Evolutionary conservation across 2,329 filamentous ascomycete genomes (phyloP).

Genomic region (Nannizziopsis barbatae): DNA sequence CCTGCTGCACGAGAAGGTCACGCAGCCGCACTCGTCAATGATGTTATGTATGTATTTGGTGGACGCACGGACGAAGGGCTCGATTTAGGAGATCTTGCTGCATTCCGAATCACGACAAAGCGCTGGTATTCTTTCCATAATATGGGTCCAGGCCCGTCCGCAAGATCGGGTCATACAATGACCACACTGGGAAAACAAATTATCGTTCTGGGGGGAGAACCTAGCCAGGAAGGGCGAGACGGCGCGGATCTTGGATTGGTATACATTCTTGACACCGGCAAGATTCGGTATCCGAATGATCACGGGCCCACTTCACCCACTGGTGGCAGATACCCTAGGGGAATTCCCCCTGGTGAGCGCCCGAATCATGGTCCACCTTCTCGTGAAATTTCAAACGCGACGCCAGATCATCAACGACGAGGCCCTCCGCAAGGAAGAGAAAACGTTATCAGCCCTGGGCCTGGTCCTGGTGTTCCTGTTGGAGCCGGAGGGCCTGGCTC

Average conservation of each 20-base stretch:
- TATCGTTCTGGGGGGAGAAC: slow-evolving; percentile 85
- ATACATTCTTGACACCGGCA: slow-evolving; percentile 86
- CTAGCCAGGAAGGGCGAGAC: slow-evolving; percentile 72
- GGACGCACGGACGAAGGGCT: slow-evolving; percentile 87
- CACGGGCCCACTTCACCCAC: slow-evolving; percentile 30
- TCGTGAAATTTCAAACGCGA: slow-evolving; percentile 32
- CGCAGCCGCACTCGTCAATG: slow-evolving; percentile 82
- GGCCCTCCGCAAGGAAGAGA: slow-evolving; percentile 36
- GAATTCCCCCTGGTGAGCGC: slow-evolving; percentile 37
- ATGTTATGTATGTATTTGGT: slow-evolving; percentile 99
- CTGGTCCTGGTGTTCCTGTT: slow-evolving; percentile 17
- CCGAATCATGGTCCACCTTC: slow-evolving; percentile 33
- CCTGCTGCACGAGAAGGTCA: slow-evolving; percentile 89
- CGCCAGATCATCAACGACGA: slow-evolving; percentile 28
- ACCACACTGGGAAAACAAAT: slow-evolving; percentile 87
- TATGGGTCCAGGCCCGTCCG: slow-evolving; percentile 91
- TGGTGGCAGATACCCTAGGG: slow-evolving; percentile 32
- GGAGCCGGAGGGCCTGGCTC: slow-evolving; percentile 30
- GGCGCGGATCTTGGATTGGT: slow-evolving; percentile 75
- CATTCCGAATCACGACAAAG: slow-evolving; percentile 67
- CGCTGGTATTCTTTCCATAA: slow-evolving; percentile 99
- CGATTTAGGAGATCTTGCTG: slow-evolving; percentile 85
- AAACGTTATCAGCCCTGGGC: slow-evolving; percentile 26
- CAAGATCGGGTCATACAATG: slow-evolving; percentile 94
- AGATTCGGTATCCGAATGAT: slow-evolving; percentile 92